phyloP scores from a whole-genome alignment of 148 eudicot genomes.

The Heliosperma pusillum region DNA sequence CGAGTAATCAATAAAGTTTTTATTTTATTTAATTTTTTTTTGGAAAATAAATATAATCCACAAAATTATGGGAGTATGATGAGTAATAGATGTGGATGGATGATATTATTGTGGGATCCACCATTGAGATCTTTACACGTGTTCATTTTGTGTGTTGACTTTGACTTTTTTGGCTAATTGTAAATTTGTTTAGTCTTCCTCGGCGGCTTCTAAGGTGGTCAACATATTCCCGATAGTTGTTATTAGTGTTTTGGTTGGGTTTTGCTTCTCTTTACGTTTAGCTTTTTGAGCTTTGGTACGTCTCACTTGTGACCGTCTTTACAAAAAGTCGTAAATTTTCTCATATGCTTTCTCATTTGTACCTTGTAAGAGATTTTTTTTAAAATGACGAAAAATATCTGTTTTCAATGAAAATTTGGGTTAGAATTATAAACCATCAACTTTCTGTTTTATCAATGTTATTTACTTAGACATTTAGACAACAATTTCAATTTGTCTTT shows the following conservation, averaged over 20 bases:
- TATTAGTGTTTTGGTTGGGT: background rate
- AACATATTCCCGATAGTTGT: conserved; percentile 2
- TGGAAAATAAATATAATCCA: background rate
- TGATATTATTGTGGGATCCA: background rate
- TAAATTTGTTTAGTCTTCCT: background rate
- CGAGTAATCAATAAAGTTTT: background rate
- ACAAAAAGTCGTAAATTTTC: no score
- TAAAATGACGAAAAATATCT: no score
- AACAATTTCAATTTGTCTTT: no score
- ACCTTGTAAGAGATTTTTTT: no score
- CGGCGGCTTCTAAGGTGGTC: conserved; percentile 19
- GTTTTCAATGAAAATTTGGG: no score
- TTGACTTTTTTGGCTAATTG: conserved; percentile 10
- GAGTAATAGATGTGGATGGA: background rate
- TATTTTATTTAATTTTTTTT: no score
- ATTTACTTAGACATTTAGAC: no score
- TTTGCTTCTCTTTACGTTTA: background rate
- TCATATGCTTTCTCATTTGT: no score
- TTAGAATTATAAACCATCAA: no score
- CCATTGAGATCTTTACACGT: conserved; percentile 2
- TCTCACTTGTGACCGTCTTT: no score
- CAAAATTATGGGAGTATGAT: background rate
- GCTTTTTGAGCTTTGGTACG: background rate
- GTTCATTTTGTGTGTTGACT: conserved; percentile 11
- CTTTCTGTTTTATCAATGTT: no score